These are phyloP conservation scores for Irpex lacteus DNA, from an alignment of 1,284 basidiomycete species.

Conservation along the genomic window DNA sequence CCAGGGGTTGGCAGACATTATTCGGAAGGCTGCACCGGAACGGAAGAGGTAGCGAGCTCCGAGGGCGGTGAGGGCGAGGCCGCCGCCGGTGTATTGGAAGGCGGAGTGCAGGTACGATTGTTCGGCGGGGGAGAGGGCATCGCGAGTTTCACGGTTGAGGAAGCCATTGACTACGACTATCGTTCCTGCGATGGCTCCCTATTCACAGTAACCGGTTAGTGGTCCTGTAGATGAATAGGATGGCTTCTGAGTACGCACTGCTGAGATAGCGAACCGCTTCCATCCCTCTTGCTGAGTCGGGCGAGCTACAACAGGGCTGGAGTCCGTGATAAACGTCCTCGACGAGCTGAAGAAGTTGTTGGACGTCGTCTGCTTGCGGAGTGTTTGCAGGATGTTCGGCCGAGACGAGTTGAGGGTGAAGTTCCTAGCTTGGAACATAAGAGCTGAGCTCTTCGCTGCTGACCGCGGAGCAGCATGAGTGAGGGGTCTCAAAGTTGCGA, in stretches of 20 bases:
- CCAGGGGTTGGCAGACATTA: slow-evolving; percentile 91
- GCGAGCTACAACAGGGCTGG: slow-evolving; percentile 34
- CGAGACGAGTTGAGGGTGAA: slow-evolving; percentile 27
- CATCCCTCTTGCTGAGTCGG: slow-evolving; percentile 41
- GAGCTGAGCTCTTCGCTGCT: slow-evolving; percentile 12
- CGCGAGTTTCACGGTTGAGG: slow-evolving; percentile 78
- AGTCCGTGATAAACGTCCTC: slow-evolving; percentile 43
- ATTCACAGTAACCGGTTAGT: slow-evolving; percentile 6
- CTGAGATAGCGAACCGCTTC: slow-evolving; percentile 49
- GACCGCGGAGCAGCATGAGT: slow-evolving; percentile 17
- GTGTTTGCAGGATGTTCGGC: slow-evolving; percentile 28
- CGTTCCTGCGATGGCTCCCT: slow-evolving; percentile 70
- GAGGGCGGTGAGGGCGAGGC: slow-evolving; percentile 73
- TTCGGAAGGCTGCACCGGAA: slow-evolving; percentile 69
- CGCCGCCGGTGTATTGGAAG: slow-evolving; percentile 85
- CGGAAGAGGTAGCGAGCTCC: slow-evolving; percentile 79
- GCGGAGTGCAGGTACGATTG: slow-evolving; percentile 75
- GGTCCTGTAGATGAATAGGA: background rate
- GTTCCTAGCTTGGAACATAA: slow-evolving; percentile 18
- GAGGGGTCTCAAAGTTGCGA: slow-evolving; percentile 20
- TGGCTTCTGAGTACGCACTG: slow-evolving; percentile 32
- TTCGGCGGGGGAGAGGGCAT: slow-evolving; percentile 58
- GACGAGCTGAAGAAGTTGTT: slow-evolving; percentile 24
- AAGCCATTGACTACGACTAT: slow-evolving; percentile 62
- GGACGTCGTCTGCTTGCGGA: slow-evolving; percentile 23